Percentiles rank a stretch among this genome's conserved stretches.
Evolutionary conservation across 2,329 filamentous ascomycete genomes (phyloP).

Genomic region (Penicillium sp.): DNA sequence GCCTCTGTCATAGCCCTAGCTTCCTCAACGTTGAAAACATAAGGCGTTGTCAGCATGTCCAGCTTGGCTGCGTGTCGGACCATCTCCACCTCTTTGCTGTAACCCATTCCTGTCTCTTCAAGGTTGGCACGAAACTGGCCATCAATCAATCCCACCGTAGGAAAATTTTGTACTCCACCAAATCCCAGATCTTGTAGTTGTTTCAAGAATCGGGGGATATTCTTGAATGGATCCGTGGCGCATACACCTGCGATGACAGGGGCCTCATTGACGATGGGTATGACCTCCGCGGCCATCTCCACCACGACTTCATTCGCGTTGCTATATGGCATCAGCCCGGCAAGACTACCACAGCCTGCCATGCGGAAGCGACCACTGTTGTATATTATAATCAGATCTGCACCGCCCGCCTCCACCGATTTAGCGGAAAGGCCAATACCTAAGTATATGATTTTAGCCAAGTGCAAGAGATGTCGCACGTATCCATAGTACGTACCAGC

Average conservation of each 20-base stretch:
- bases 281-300: constrained; percentile 70
- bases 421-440: too few relatives aligned
- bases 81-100: constrained; percentile 69
- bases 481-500: too few relatives aligned
- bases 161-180: constrained; percentile 79
- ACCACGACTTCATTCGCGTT: constrained; percentile 72
- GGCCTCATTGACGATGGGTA: constrained; percentile 66
- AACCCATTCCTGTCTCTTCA: constrained; percentile 75
- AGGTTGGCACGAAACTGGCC: constrained; percentile 70
- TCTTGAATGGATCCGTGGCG: constrained; percentile 70
- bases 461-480: too few relatives aligned
- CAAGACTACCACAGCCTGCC: constrained; percentile 71
- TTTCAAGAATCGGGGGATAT: constrained; percentile 63
- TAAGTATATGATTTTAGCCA: too few relatives aligned
- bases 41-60: constrained; percentile 70
- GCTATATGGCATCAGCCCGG: constrained; percentile 72
- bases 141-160: constrained; percentile 74
- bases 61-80: constrained; percentile 62
- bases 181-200: constrained; percentile 66
- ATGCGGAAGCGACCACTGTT: constrained; percentile 74
- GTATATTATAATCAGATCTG: constrained; percentile 73
- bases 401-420: constrained; percentile 69
- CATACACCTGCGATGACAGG: constrained; percentile 75
- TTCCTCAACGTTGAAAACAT: constrained; percentile 69
- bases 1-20: constrained; percentile 66